A percentile compares a stretch with the other conserved stretches of the same genome.
Conservation (phyloP, 2,329 filamentous ascomycete species). For the Chrysoporthe austroafricana region DNA sequence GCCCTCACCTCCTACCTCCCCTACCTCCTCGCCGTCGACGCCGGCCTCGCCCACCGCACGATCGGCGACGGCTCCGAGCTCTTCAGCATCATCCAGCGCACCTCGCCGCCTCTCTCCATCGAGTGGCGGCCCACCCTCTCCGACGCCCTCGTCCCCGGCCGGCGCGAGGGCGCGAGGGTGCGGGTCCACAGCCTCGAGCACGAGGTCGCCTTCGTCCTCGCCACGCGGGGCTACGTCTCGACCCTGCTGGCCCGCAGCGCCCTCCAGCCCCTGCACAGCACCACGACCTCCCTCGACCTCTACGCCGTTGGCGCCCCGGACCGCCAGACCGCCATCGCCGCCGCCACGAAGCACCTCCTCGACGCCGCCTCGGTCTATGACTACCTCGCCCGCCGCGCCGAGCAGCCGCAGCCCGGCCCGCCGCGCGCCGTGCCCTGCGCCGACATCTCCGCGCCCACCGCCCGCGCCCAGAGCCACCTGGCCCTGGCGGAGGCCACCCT, state of each 20-base stretch:
- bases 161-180: slow-evolving; percentile 64
- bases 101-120: slow-evolving; percentile 64
- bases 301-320: slow-evolving; percentile 62
- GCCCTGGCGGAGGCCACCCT: slow-evolving; percentile 87
- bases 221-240: slow-evolving; percentile 76
- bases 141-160: slow-evolving; percentile 64
- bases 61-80: slow-evolving; percentile 57
- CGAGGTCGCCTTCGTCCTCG: slow-evolving; percentile 79
- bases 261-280: slow-evolving; percentile 74
- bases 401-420: slow-evolving; percentile 38
- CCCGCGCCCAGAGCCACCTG: slow-evolving; percentile 64
- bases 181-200: slow-evolving; percentile 76
- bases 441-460: slow-evolving; percentile 57
- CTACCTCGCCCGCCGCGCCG: slow-evolving; percentile 65
- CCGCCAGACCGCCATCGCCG: slow-evolving; percentile 69
- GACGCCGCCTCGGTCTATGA: slow-evolving; percentile 79
- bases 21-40: slow-evolving; percentile 78
- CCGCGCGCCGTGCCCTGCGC: slow-evolving; percentile 48
- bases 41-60: slow-evolving; percentile 63
- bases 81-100: slow-evolving; percentile 62
- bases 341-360: slow-evolving; percentile 77
- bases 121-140: slow-evolving; percentile 86
- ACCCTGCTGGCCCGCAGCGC: slow-evolving; percentile 72
- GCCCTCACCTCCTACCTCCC: slow-evolving; percentile 79
- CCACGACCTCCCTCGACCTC: slow-evolving; percentile 54